Conservation (phyloP, 2,329 filamentous ascomycete genomes). For the Didymosphaeria variabile region DNA sequence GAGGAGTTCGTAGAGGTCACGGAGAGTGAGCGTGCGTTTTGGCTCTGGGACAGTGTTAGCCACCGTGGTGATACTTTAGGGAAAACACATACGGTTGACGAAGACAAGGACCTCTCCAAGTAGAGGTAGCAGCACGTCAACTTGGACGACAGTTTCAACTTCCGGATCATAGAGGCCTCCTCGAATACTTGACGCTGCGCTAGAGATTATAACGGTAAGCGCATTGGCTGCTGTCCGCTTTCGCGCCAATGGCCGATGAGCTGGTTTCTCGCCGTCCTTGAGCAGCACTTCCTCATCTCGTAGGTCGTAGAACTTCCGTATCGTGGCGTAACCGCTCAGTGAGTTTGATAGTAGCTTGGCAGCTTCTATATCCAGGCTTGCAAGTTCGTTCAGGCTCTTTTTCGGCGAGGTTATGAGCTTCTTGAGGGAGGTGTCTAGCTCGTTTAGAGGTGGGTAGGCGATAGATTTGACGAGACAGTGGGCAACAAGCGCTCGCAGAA, state of each 20-base stretch:
- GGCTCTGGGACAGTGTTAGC: conserved; percentile 54
- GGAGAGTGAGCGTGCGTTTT: conserved; percentile 68
- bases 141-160: conserved; percentile 83
- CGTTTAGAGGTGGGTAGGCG: conserved; percentile 74
- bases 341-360: conserved; percentile 84
- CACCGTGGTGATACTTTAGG: conserved; percentile 15
- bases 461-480: conserved; percentile 87
- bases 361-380: conserved; percentile 79
- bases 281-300: conserved; percentile 71
- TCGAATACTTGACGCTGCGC: conserved; percentile 87
- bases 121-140: conserved; percentile 84
- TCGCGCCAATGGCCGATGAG: conserved; percentile 64
- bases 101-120: conserved; percentile 86
- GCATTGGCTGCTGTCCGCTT: conserved; percentile 77
- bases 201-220: conserved; percentile 83
- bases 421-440: conserved; percentile 77
- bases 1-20: conserved; percentile 78
- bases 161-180: conserved; percentile 87
- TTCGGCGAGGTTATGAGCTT: conserved; percentile 76
- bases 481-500: conserved; percentile 86
- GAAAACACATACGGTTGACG: conserved; percentile 63
- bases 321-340: conserved; percentile 89
- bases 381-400: conserved; percentile 74
- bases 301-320: conserved; percentile 90
- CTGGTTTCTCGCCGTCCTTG: conserved; percentile 49